These are phyloP conservation scores for Candida gigantensis DNA, from an alignment of 1,139 yeast species.

Conservation along the genomic window DNA sequence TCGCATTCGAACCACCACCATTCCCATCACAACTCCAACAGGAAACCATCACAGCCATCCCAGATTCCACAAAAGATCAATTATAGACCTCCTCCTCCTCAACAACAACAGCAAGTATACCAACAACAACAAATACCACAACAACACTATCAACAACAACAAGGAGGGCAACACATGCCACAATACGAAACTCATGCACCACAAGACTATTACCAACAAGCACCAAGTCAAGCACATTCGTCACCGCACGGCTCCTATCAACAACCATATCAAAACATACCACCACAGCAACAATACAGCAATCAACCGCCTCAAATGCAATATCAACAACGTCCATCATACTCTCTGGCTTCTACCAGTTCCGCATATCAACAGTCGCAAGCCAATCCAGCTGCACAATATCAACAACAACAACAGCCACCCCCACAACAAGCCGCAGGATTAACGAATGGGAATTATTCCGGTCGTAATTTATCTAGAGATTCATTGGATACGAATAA, in stretches of 20 bases:
- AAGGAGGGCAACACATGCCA: conserved; percentile 17
- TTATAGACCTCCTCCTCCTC: conserved; percentile 13
- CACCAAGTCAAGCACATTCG: conserved; percentile 17
- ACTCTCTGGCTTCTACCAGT: conserved; percentile 16
- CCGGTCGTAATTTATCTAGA: conserved; percentile 3
- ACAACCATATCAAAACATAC: not conserved
- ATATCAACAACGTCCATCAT: conserved; percentile 18
- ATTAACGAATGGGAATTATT: conserved; percentile 3
- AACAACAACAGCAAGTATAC: conserved; percentile 15
- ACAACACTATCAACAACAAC: conserved; percentile 7
- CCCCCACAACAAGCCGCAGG: conserved; percentile 4
- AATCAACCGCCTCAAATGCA: conserved; percentile 16
- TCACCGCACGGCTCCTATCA: conserved; percentile 11
- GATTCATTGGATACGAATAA: conserved; percentile 4
- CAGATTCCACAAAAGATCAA: conserved; percentile 12
- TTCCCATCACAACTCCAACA: conserved; percentile 12
- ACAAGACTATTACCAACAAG: conserved; percentile 18
- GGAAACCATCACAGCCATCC: conserved; percentile 17
- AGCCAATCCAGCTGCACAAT: too few species aligned
- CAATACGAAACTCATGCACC: conserved; percentile 13
- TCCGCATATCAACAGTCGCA: conserved; percentile 17
- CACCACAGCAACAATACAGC: conserved; percentile 15
- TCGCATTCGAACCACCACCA: conserved; percentile 3
- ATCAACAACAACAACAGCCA: conserved; percentile 16
- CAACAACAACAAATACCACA: conserved; percentile 19